Conservation (phyloP, 2,329 filamentous ascomycete species). For the Xylaria sp. region DNA sequence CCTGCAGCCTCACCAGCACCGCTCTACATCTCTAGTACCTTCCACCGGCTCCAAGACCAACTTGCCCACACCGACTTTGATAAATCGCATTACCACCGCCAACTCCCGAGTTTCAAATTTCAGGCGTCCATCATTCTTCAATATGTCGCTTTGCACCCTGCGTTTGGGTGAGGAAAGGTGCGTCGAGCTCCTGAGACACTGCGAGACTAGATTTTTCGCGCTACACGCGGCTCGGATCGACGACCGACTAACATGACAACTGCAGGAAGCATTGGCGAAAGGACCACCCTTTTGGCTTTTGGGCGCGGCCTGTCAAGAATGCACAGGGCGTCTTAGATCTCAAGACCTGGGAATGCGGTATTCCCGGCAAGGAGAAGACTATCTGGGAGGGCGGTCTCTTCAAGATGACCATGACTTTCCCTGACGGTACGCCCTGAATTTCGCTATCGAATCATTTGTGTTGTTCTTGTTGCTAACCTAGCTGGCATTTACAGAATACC, state of each 20-base stretch:
- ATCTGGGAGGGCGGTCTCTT: conserved; percentile 98
- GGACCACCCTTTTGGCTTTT: conserved; percentile 98
- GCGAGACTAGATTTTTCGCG: no score
- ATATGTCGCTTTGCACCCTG: conserved; percentile 88
- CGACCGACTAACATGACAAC: conserved; percentile 25
- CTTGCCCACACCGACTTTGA: neutral
- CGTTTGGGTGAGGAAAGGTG: conserved; percentile 88
- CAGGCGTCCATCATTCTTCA: conserved; percentile 8
- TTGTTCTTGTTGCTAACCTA: conserved; percentile 18
- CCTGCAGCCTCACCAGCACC: conserved; percentile 24
- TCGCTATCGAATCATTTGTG: neutral
- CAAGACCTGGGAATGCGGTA: conserved; percentile 95
- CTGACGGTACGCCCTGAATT: conserved; percentile 73
- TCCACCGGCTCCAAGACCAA: neutral
- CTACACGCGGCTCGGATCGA: no score
- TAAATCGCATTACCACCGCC: neutral
- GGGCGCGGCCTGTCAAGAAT: conserved; percentile 83
- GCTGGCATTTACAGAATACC: conserved; percentile 72
- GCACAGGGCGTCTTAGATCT: conserved; percentile 83
- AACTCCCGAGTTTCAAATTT: neutral
- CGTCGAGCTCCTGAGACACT: conserved; percentile 36
- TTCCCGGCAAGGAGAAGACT: conserved; percentile 95
- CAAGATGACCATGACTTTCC: conserved; percentile 91
- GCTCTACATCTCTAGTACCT: neutral
- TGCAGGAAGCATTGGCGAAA: conserved; percentile 91